Evolutionary conservation across 257 asterid genomes (phyloP), one percentile per base, ranked within the genome.

Genomic region (Linderniella brevidens): DNA sequence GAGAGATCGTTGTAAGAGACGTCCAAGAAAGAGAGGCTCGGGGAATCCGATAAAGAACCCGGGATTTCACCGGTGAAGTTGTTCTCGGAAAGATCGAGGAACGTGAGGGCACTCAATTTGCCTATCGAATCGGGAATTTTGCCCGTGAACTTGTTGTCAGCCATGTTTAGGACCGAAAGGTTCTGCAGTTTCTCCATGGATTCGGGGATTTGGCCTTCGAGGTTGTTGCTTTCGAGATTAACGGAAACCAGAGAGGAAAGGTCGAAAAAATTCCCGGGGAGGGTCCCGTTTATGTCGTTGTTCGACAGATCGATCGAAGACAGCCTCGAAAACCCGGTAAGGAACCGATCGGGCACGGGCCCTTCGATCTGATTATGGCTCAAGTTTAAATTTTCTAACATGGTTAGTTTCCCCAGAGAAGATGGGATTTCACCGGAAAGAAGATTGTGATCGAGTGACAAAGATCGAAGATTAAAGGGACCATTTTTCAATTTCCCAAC

Each of bases 1-100:
- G 92, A 78, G 5, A 88, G 87, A 47, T 74, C 71, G 54, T 90
- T 90, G 62, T 76, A 76, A 25, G 96, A 90, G 13, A 90, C 77
- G 41, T 85, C 66, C 0, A 90, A 71, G 12, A 75, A 64, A 41
- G 77, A 57, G 37, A 90, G 83, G 8, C 64, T 72, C 20, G 50
- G 55, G 32, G 79, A 64, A 41, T 49, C 49, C 16, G 48, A 65
- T 20, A 81, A 64, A 18, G 94, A 69, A 25, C 1, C 4, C 3
- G 98, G 94, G 37, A 88, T 84, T 64, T 70, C 74, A 13, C 97
- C 97, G 1, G 72, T 64, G 45, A 87, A 54, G 47, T 76, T 64
- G 72, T 87, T 83, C 49, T 57, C 53, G 5, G 95, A 83, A n/a
- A 87, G 58, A 63, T 83, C 78, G 39, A 87, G 86, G 11, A 53